phyloP scores from a whole-genome alignment of 1,284 basidiomycete genomes.

The Rhodotorula sp. region DNA sequence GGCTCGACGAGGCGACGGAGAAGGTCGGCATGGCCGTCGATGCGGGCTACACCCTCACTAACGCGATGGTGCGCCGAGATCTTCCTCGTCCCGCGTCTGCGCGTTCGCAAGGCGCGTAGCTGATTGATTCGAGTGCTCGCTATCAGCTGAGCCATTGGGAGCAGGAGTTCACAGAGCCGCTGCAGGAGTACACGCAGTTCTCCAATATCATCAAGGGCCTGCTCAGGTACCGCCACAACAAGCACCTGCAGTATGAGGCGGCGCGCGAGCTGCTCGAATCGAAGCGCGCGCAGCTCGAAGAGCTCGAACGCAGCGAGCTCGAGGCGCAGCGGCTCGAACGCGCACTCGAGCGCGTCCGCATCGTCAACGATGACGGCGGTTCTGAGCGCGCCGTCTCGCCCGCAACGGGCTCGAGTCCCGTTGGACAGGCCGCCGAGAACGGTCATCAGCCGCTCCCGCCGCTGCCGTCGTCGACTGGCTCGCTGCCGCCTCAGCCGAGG shows the following conservation, averaged over 20 bases:
- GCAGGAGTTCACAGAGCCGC: conserved; percentile 88
- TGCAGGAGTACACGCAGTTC: conserved; percentile 95
- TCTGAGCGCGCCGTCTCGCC: conserved; percentile 23
- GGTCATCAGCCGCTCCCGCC: conserved; percentile 16
- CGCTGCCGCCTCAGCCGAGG: neutral
- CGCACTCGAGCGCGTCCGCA: conserved; percentile 61
- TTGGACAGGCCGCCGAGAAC: conserved; percentile 1
- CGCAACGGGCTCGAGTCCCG: neutral
- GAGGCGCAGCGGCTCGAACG: conserved; percentile 87
- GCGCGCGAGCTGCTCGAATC: conserved; percentile 86
- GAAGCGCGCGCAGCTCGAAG: conserved; percentile 83
- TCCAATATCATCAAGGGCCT: conserved; percentile 90
- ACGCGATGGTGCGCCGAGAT: conserved; percentile 66
- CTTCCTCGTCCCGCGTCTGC: neutral
- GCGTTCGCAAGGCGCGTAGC: neutral
- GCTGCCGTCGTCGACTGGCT: conserved; percentile 6
- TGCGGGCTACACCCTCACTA: conserved; percentile 88
- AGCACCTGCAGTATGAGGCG: conserved; percentile 97
- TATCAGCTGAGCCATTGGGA: conserved; percentile 85
- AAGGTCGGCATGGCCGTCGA: conserved; percentile 95
- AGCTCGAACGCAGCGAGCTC: conserved; percentile 86
- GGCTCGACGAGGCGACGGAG: conserved; percentile 76
- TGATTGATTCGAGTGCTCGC: too few species aligned
- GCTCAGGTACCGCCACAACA: conserved; percentile 92
- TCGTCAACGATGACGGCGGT: conserved; percentile 36